Evolutionary conservation across 2,329 filamentous ascomycete genomes (phyloP), one percentile per base, ranked within the genome.

Genomic region (Rhytidhysteron rufulum): DNA sequence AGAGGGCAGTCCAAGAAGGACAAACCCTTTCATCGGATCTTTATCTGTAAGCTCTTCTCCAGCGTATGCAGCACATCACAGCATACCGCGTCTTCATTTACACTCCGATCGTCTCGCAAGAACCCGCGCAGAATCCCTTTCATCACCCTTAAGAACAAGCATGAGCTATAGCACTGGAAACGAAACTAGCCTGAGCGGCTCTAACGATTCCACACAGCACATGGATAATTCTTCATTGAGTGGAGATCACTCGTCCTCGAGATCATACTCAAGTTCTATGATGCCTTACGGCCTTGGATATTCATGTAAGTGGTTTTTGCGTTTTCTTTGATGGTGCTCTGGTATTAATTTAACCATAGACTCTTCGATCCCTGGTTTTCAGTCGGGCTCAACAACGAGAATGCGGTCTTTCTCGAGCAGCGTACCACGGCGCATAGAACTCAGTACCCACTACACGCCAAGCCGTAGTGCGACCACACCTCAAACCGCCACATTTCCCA

Each of bases 101-200:
- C 68, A 72, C 35, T 57, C 60, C 39, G 70, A 73, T 43, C 59
- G 68, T 25, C 57, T 71, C 18, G 51, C 52, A 33, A 59, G 70
- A 36, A 62, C 60, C 17, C 56, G 66, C 22, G 67, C 65, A 22
- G 71, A 73, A 43, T 62, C 67, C 4, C 54, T 69, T 3, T 63
- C 64, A 22, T 72, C 70, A 10, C 69, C 70, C 3, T 54, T 74
- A 11, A 58, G 70, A 39, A 65, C 68, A 6, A 73, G 68, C 56
- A 68, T 72, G 57, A 71, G 68, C 24, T 73, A 73, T 46, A 63
- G 51, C 18, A 50, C 55, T 30, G 57, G 53, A 10, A 47, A 47
- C 37, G 59, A 63, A 19, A 45, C 44, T 31, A 22, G 29, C 33
- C 49, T 58, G n/a, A 54, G 52, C 27, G 49, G 51, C 29, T 53